These are phyloP conservation scores for Rhodotorula sphaerocarpa DNA, from an alignment of 768 basidiomycete species.

Conservation along the genomic window DNA sequence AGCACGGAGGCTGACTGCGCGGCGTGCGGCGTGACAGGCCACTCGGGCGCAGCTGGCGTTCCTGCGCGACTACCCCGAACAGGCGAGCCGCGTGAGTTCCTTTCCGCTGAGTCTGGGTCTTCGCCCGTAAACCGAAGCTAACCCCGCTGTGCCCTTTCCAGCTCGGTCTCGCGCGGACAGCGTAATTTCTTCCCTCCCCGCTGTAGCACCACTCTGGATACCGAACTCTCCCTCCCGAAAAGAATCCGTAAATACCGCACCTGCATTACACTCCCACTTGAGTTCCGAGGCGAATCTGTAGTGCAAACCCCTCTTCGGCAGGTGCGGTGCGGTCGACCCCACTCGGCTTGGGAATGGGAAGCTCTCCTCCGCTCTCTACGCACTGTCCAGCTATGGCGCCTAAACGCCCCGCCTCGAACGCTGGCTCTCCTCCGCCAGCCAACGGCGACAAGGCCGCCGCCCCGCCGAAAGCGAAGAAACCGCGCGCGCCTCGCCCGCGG, in stretches of 20 bases:
- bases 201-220: background rate
- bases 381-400: background rate
- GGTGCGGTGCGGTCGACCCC: too few relatives aligned
- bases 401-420: constrained; percentile 2
- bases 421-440: constrained; percentile 1
- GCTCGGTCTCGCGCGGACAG: constrained; percentile 12
- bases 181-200: background rate
- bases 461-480: constrained; percentile 6
- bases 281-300: too few relatives aligned
- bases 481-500: background rate
- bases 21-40: constrained; percentile 46
- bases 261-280: too few relatives aligned
- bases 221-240: too few relatives aligned
- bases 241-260: too few relatives aligned
- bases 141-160: background rate
- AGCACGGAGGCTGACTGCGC: too few relatives aligned
- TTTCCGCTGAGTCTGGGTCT: background rate
- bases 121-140: background rate
- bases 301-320: too few relatives aligned
- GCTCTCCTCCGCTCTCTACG: background rate
- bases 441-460: too few relatives aligned
- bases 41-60: constrained; percentile 76
- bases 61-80: constrained; percentile 62
- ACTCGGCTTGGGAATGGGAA: too few relatives aligned
- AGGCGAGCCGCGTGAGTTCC: constrained; percentile 16